phyloP scores from a whole-genome alignment of 495 filamentous ascomycete genomes.

The Aspergillus avenaceus region DNA sequence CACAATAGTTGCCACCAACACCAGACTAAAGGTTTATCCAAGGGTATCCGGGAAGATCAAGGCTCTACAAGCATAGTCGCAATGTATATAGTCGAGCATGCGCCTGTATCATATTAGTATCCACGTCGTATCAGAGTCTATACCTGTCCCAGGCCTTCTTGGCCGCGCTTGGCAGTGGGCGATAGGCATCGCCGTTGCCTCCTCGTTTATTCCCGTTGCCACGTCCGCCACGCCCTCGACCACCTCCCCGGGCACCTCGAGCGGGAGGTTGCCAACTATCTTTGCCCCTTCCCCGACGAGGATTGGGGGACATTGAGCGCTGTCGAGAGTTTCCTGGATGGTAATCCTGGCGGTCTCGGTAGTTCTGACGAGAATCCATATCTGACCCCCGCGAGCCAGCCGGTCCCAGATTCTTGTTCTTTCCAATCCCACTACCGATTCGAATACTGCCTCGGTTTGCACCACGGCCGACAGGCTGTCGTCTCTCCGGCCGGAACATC shows the following conservation, averaged over 20 bases:
- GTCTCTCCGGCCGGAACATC: constrained; percentile 19
- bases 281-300: constrained; percentile 15
- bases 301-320: constrained; percentile 24
- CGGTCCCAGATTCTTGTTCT: constrained; percentile 14
- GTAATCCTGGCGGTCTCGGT: constrained; percentile 18
- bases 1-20: not conserved
- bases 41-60: not conserved
- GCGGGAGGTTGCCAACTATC: constrained; percentile 20
- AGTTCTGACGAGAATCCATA: not conserved
- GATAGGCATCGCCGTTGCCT: constrained; percentile 22
- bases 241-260: constrained; percentile 13
- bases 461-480: constrained; percentile 16
- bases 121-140: constrained; percentile 17
- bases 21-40: not conserved
- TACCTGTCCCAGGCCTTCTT: constrained; percentile 32
- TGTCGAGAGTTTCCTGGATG: constrained; percentile 16
- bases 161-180: constrained; percentile 33
- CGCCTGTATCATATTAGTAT: not conserved
- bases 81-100: not conserved
- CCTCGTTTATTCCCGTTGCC: constrained; percentile 9
- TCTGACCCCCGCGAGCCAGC: constrained; percentile 7
- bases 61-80: not conserved
- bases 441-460: constrained; percentile 26
- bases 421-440: constrained; percentile 21
- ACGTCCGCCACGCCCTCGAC: constrained; percentile 17